Evolutionary conservation across 1,284 basidiomycete genomes (phyloP), one percentile per base, ranked within the genome.

Genomic region (Ganoderma meredithae): DNA sequence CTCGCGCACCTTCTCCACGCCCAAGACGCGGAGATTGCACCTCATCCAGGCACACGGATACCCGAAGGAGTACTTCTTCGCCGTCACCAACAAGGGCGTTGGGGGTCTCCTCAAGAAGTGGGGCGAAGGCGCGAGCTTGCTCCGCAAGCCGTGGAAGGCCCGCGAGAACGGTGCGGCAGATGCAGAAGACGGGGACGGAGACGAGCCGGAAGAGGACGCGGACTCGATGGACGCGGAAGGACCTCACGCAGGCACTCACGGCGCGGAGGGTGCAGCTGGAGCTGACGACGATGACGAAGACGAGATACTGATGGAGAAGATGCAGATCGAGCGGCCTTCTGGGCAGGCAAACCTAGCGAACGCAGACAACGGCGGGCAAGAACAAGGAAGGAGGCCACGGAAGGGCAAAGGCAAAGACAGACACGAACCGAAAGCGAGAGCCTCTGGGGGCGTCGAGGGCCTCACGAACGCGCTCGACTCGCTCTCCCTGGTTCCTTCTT

Each of bases 21-120:
- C 95, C 1, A 95, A 95, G 80, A 82, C 86, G 17, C 86, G 95
- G 12, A 83, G 95, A 17, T 82, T 93, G 59, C 95, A 97, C 81
- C 85, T 97, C 58, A 94, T 97, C 63, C 85, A 91, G 75, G 87
- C 85, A 22, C 95, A 97, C 75, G 85, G 84, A 53, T 97, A 92
- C 75, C 95, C 95, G 1, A 91, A 92, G 77, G 87, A 95, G 73
- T 97, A 91, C 79, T 96, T 94, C 80, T 97, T 96, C 78, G 87
- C 90, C 27, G 90, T 97, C 55, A 95, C 93, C 10, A 95, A 95
- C 78, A 95, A 94, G 78, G 95, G 95, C 27, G 88, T 96, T 9
- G 93, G 92, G 10, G 91, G 89, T 1, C 80, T 94, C 25, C 77
- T 94, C 68, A 86, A 86, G 76, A 86, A 82, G 74, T 94, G 92